Percentiles rank a stretch among this genome's conserved stretches.
These are phyloP conservation scores for Truncatella angustata DNA, from an alignment of 2,329 filamentous ascomycete genomes.

Conservation along the genomic window DNA sequence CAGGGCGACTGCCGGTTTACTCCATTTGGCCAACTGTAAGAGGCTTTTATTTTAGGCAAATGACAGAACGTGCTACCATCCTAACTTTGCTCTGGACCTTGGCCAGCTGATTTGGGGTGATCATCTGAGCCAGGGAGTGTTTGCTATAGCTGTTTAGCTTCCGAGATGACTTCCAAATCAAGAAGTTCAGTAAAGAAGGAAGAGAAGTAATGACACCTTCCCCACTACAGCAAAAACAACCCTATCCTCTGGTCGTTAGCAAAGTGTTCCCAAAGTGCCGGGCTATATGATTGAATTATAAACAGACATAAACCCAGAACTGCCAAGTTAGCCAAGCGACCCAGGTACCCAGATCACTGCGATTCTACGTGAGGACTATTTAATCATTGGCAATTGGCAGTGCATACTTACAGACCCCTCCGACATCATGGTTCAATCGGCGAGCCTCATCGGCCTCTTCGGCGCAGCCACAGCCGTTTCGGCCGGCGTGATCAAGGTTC, in stretches of 20 bases:
- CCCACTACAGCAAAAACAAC: neutral
- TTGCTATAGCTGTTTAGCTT: neutral
- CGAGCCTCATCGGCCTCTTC: neutral
- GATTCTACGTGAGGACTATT: too few species aligned
- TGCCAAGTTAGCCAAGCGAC: slow-evolving; percentile 6
- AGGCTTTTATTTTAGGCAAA: too few species aligned
- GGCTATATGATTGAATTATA: neutral
- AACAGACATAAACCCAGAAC: neutral
- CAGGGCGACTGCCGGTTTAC: too few species aligned
- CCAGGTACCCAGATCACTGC: neutral
- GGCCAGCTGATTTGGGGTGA: neutral
- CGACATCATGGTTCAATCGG: neutral
- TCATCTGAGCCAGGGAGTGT: too few species aligned
- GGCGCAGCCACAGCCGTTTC: slow-evolving; percentile 4
- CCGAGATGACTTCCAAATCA: neutral
- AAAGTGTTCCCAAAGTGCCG: neutral
- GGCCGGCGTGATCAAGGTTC: slow-evolving; percentile 6
- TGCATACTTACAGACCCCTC: too few species aligned
- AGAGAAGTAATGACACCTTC: neutral
- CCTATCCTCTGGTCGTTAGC: neutral
- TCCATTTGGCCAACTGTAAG: too few species aligned
- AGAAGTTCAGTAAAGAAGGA: neutral
- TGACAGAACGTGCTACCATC: too few species aligned
- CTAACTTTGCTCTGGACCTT: too few species aligned
- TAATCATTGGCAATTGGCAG: too few species aligned